Evolutionary conservation across 345 rosid species (phyloP).

Genomic region (Lepidium africanum): DNA sequence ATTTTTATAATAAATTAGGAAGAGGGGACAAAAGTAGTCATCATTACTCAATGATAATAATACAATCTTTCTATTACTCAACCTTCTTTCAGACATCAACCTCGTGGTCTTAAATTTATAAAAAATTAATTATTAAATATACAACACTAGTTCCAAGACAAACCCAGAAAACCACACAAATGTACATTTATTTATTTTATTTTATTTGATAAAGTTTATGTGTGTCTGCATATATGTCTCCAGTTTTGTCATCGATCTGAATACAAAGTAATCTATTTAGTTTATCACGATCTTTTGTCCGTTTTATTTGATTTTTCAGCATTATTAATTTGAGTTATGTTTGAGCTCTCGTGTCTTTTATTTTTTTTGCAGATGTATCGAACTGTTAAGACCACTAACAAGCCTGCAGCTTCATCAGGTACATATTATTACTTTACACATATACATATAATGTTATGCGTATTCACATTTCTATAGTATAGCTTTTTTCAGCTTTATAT

Average conservation of each 20-base stretch:
- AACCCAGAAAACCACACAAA: constrained; percentile 32
- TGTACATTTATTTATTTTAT: not conserved
- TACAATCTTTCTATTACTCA: constrained; percentile 30
- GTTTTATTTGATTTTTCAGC: not conserved
- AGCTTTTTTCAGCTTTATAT: constrained; percentile 25
- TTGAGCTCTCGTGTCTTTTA: not conserved
- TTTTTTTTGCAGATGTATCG: constrained; percentile 65
- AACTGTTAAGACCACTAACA: constrained; percentile 85
- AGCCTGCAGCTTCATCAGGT: constrained; percentile 83
- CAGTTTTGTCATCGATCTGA: constrained; percentile 9
- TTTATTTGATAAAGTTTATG: constrained; percentile 19
- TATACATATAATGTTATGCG: not conserved
- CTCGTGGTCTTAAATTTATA: constrained; percentile 42
- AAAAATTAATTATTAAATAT: constrained; percentile 20
- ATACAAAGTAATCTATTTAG: not conserved
- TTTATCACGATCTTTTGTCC: constrained; percentile 11
- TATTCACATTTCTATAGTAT: constrained; percentile 9
- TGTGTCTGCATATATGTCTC: constrained; percentile 33
- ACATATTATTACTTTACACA: constrained; percentile 12
- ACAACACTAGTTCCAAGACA: constrained; percentile 30
- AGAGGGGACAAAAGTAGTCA: constrained; percentile 45
- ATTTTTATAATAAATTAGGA: constrained; percentile 5
- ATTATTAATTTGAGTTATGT: not conserved
- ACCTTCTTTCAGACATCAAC: constrained; percentile 57
- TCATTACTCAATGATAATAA: constrained; percentile 70